phyloP scores from a whole-genome alignment of 306 rosid genomes.

The Chamaecrista fasciculata region DNA sequence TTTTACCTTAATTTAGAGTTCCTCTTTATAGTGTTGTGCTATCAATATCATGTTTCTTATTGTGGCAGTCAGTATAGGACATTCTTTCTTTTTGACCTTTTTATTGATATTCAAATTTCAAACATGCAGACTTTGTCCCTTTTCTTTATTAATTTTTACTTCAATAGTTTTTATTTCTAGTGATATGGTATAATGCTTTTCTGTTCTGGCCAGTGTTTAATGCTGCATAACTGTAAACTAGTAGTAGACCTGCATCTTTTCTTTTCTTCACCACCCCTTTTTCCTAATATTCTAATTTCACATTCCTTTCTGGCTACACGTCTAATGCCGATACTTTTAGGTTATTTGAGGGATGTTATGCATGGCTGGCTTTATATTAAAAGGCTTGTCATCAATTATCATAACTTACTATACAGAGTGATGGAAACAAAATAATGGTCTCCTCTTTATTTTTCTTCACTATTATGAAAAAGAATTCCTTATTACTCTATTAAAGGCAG shows the following conservation, averaged over 20 bases:
- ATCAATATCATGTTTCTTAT: background rate
- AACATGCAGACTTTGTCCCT: background rate
- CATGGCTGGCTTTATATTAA: background rate
- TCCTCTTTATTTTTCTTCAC: background rate
- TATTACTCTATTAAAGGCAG: too few relatives aligned
- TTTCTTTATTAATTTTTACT: background rate
- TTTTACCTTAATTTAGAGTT: background rate
- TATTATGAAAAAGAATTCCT: too few relatives aligned
- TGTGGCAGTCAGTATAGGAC: background rate
- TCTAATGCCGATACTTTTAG: background rate
- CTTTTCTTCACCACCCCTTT: background rate
- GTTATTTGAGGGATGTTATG: background rate
- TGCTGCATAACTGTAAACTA: background rate
- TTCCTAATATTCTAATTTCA: background rate
- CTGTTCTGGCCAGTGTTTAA: background rate
- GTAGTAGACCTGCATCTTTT: background rate
- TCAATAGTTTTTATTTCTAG: background rate
- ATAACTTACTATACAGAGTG: background rate
- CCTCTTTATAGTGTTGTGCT: background rate
- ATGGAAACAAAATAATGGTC: background rate
- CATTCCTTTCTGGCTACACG: background rate
- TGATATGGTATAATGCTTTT: background rate
- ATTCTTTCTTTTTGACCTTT: background rate
- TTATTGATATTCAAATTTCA: background rate
- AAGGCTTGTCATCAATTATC: background rate